Evolutionary conservation across 345 rosid species (phyloP), one percentile per base, ranked within the genome.

Genomic region (Corymbia maculata): DNA sequence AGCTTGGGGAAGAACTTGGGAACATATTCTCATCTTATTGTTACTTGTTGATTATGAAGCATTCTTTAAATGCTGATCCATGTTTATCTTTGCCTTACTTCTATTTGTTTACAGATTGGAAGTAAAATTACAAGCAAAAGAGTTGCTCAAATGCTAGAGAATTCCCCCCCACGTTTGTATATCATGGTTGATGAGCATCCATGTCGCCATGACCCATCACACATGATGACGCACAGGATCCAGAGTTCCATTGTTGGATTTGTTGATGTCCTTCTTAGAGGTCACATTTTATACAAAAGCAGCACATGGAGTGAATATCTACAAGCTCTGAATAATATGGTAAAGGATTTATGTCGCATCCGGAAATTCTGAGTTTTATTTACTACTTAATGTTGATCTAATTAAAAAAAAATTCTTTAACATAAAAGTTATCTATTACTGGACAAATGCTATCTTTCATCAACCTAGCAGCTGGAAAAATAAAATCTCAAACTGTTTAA

Each of bases 131-230:
- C 98, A 86, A 96, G 99, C 92, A 96, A 96, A 90, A 93, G 98
- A 51, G 90, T 95, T 87, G 90, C 95, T 92, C 96, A 94, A 92
- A 92, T 96, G 97, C 92, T 97, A 85, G 99, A 96, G 94, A 93
- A 94, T 79, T 90, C 92, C 90, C 93, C 87, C 88, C 98, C 97
- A 42, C 94, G 91, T 91, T 88, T 95, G 59, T 96, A 96, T 89
- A 94, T 97, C 89, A 88, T 97, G 93, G 96, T 97, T 79, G 98
- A 95, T 75, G 89, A 93, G 87, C 99, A 97, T 90, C 95, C 98
- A 42, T 93, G 88, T 87, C 96, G 99, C 88, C 98, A 97, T 87
- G 99, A 97, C 93, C 99, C 99, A 85, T 97, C 95, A 84, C 99
- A 97, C 91, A 88, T 94, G 89, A 97, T 97, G 66, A 94, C 99